These are phyloP conservation scores for Dunaliella primolecta DNA, from an alignment of 139 green algal species.

Conservation along the genomic window DNA sequence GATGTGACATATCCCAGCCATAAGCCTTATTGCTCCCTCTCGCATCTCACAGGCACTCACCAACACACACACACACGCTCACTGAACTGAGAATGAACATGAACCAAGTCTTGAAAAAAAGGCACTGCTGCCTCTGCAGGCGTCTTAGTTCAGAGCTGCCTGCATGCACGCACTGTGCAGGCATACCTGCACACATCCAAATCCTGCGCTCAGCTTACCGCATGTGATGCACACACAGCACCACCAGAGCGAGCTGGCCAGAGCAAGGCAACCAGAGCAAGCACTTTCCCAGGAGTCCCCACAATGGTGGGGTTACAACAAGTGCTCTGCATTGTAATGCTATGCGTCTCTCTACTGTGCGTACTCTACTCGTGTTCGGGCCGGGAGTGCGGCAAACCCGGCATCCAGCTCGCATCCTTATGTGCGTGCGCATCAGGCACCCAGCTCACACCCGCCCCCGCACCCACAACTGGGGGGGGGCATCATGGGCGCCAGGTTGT, in stretches of 20 bases:
- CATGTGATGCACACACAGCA: no score
- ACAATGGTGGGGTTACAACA: not conserved
- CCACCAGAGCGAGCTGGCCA: no score
- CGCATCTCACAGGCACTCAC: not conserved
- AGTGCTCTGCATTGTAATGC: not conserved
- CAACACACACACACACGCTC: not conserved
- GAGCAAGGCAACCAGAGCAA: no score
- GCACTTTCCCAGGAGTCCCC: not conserved
- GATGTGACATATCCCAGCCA: no score
- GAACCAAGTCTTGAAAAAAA: not conserved
- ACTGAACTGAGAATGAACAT: not conserved
- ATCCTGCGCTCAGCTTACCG: no score
- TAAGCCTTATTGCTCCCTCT: no score
- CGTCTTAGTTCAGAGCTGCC: not conserved
- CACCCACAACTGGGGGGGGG: not conserved
- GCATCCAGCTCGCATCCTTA: no score
- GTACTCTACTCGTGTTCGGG: not conserved
- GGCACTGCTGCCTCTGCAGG: no score
- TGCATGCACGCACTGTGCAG: not conserved
- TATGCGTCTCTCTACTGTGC: not conserved
- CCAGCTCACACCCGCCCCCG: not conserved
- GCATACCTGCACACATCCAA: no score
- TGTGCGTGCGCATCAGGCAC: not conserved
- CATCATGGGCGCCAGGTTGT: not conserved
- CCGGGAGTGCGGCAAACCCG: not conserved